These are phyloP conservation scores for Saccharomycopsis sp. DNA, from an alignment of 805 yeast genomes.

Conservation along the genomic window DNA sequence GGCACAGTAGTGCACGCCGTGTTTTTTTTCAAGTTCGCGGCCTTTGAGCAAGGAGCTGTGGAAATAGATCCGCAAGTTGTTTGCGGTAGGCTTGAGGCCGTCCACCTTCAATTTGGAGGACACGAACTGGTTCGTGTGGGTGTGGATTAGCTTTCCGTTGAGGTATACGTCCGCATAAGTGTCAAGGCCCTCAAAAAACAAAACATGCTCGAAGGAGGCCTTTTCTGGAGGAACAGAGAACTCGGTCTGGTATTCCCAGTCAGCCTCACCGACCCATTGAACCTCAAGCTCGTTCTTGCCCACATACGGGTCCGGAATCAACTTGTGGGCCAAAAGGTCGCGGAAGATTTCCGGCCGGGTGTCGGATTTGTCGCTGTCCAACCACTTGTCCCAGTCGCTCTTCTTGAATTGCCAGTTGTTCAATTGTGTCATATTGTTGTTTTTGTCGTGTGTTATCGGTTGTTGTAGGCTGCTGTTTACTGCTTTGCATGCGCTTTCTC, in stretches of 20 bases:
- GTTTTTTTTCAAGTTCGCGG: constrained; percentile 25
- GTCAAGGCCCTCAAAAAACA: constrained; percentile 27
- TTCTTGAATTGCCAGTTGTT: constrained; percentile 9
- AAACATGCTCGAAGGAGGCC: constrained; percentile 24
- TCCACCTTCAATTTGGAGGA: constrained; percentile 29
- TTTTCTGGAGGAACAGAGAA: constrained; percentile 20
- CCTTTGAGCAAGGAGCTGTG: constrained; percentile 33
- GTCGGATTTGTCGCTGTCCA: neutral
- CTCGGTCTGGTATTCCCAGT: constrained; percentile 39
- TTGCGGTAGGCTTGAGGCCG: constrained; percentile 21
- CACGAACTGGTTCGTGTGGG: constrained; percentile 40
- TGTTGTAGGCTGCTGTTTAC: too few relatives aligned
- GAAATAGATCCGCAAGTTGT: constrained; percentile 33
- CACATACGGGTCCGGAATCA: constrained; percentile 40
- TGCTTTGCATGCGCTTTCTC: too few relatives aligned
- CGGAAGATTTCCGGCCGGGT: constrained; percentile 33
- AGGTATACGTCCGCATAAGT: constrained; percentile 29
- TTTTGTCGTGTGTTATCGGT: too few relatives aligned
- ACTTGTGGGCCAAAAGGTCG: constrained; percentile 34
- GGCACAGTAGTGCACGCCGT: constrained; percentile 6
- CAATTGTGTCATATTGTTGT: neutral
- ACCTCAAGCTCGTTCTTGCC: constrained; percentile 37
- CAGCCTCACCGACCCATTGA: constrained; percentile 46
- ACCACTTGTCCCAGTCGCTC: constrained; percentile 3
- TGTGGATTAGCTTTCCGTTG: constrained; percentile 32